phyloP scores from a whole-genome alignment of 352 stramenopile species.

The Globisporangium radiosum region DNA sequence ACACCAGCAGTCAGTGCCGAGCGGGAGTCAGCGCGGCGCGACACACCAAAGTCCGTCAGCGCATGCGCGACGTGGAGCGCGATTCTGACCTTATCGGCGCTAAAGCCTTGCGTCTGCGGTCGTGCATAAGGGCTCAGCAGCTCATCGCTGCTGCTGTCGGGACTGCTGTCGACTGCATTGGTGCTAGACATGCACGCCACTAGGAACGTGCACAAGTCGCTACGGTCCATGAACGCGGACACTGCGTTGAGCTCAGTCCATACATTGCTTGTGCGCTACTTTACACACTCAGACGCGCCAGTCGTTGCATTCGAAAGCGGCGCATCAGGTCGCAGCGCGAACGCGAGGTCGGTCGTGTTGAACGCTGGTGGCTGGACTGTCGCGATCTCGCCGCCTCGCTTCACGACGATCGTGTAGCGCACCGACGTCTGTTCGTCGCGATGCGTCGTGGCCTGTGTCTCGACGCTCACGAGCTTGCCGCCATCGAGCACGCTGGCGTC shows the following conservation, averaged over 20 bases:
- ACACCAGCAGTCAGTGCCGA: slow-evolving; percentile 29
- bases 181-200: slow-evolving; percentile 11
- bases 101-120: slow-evolving; percentile 16
- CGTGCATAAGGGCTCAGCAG: not conserved
- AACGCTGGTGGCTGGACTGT: slow-evolving; percentile 6
- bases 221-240: slow-evolving; percentile 51
- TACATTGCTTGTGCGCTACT: not conserved
- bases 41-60: slow-evolving; percentile 43
- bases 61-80: slow-evolving; percentile 32
- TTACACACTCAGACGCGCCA: not conserved
- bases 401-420: slow-evolving; percentile 37
- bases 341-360: slow-evolving; percentile 8
- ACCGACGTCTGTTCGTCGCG: slow-evolving; percentile 21
- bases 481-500: slow-evolving; percentile 26
- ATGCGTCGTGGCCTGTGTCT: slow-evolving; percentile 21
- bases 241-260: slow-evolving; percentile 34
- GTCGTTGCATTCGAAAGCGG: not conserved
- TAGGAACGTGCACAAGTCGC: slow-evolving; percentile 38
- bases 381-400: slow-evolving; percentile 18
- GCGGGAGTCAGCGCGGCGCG: slow-evolving; percentile 10
- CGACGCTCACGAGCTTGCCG: slow-evolving; percentile 26
- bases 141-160: no score
- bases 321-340: not conserved
- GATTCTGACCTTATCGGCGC: slow-evolving; percentile 27
- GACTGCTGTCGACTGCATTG: no score